Evolutionary conservation across 352 stramenopile genomes (phyloP).

Genomic region (Peronospora tabacina): DNA sequence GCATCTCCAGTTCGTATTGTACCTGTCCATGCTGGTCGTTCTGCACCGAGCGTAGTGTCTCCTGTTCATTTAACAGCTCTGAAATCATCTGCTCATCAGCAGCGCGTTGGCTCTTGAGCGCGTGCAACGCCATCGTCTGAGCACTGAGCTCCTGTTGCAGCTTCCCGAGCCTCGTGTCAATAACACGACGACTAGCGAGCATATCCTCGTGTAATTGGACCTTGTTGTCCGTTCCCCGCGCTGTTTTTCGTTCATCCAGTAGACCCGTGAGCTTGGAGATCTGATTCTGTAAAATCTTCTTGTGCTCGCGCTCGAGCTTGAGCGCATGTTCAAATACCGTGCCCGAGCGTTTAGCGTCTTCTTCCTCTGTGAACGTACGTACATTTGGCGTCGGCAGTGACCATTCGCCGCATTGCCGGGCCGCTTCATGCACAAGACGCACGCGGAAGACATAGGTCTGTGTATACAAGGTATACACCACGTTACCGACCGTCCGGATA

Average conservation of each 20-base stretch:
- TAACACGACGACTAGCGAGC: slow-evolving; percentile 74
- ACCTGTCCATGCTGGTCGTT: slow-evolving; percentile 37
- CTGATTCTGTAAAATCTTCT: slow-evolving; percentile 55
- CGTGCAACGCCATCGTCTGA: slow-evolving; percentile 49
- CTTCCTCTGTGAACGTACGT: slow-evolving; percentile 82
- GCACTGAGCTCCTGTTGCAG: slow-evolving; percentile 57
- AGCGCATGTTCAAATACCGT: slow-evolving; percentile 83
- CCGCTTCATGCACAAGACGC: slow-evolving; percentile 52
- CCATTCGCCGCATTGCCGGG: slow-evolving; percentile 68
- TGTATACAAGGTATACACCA: not conserved
- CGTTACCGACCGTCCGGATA: not conserved
- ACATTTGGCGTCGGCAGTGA: slow-evolving; percentile 58
- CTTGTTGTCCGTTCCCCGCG: slow-evolving; percentile 34
- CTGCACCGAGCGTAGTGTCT: slow-evolving; percentile 53
- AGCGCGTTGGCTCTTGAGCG: slow-evolving; percentile 61
- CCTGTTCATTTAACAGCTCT: slow-evolving; percentile 78
- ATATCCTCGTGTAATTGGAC: slow-evolving; percentile 73
- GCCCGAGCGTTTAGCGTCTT: slow-evolving; percentile 78
- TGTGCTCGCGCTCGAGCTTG: slow-evolving; percentile 74
- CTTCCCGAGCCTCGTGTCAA: slow-evolving; percentile 74
- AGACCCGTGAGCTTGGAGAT: slow-evolving; percentile 77
- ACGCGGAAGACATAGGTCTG: slow-evolving; percentile 78
- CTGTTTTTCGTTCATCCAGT: slow-evolving; percentile 42
- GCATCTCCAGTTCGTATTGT: slow-evolving; percentile 67
- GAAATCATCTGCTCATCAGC: slow-evolving; percentile 78